Evolutionary conservation across 2,329 filamentous ascomycete species (phyloP).

Genomic region (Coleophoma eucalyptorum): DNA sequence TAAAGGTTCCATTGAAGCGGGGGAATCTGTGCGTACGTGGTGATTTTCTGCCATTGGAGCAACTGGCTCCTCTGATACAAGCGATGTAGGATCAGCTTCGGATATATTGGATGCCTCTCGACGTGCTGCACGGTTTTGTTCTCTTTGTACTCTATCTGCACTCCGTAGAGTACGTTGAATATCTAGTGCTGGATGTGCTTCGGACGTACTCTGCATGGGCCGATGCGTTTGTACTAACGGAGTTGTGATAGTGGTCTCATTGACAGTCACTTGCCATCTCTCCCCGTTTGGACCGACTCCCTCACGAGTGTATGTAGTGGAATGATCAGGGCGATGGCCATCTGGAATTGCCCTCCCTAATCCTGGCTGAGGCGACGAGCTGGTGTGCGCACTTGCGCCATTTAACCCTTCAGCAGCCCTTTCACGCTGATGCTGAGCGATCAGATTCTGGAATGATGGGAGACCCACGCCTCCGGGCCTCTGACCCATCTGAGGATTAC

Average conservation of each 20-base stretch:
- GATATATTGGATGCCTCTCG: constrained; percentile 15
- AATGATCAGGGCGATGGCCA: constrained; percentile 29
- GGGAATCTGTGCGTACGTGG: not conserved
- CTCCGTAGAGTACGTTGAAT: constrained; percentile 20
- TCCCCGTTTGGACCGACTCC: constrained; percentile 46
- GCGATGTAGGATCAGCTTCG: not conserved
- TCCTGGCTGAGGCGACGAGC: constrained; percentile 7
- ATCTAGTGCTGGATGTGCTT: constrained; percentile 12
- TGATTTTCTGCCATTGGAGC: not conserved
- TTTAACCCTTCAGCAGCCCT: constrained; percentile 19
- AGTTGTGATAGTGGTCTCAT: constrained; percentile 33
- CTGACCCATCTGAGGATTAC: not conserved
- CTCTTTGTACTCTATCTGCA: constrained; percentile 16
- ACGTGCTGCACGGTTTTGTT: constrained; percentile 4
- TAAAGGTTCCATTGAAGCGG: constrained; percentile 1
- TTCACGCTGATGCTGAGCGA: constrained; percentile 27
- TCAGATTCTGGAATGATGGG: constrained; percentile 10
- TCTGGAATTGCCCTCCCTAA: constrained; percentile 21
- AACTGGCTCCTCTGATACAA: constrained; percentile 1
- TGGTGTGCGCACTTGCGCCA: constrained; percentile 9
- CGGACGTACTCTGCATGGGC: not conserved
- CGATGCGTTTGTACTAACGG: constrained; percentile 7
- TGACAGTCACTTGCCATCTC: constrained; percentile 47
- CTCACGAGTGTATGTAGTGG: constrained; percentile 43
- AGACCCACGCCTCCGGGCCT: not conserved